Evolutionary conservation across 768 basidiomycete species (phyloP).

Genomic region (Lactarius sp.): DNA sequence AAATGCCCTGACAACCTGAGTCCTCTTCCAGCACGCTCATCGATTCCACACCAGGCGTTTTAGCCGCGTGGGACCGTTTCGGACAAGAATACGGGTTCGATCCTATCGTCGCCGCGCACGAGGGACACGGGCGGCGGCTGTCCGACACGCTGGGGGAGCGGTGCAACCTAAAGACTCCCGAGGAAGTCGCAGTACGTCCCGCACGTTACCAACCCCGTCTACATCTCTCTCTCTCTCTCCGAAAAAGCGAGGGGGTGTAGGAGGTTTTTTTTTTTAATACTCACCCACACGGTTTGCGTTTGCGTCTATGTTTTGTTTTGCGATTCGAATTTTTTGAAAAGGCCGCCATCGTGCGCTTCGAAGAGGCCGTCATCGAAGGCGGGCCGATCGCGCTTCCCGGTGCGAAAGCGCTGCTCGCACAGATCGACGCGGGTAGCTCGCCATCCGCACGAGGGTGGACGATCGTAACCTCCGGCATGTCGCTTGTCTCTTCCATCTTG

Average conservation of each 20-base stretch:
- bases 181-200: constrained; percentile 47
- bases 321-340: background rate
- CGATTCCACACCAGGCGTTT: constrained; percentile 82
- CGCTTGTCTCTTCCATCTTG: constrained; percentile 49
- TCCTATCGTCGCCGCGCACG: constrained; percentile 45
- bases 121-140: constrained; percentile 72
- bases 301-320: too few relatives aligned
- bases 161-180: constrained; percentile 57
- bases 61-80: constrained; percentile 72
- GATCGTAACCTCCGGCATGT: constrained; percentile 74
- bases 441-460: constrained; percentile 55
- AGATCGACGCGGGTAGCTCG: constrained; percentile 27
- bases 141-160: constrained; percentile 69
- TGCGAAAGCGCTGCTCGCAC: constrained; percentile 46
- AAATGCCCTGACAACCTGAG: background rate
- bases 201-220: background rate
- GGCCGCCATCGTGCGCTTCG: constrained; percentile 73
- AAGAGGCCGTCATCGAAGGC: constrained; percentile 63
- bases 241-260: background rate
- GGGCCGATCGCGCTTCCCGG: constrained; percentile 66
- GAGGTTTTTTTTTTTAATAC: too few relatives aligned
- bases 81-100: constrained; percentile 53
- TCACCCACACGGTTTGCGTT: background rate
- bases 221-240: background rate
- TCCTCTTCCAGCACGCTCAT: constrained; percentile 53